A percentile compares a stretch with the other conserved stretches of the same genome.
Evolutionary conservation across 2,329 filamentous ascomycete species (phyloP).

Genomic region (Coleophoma eucalyptorum): DNA sequence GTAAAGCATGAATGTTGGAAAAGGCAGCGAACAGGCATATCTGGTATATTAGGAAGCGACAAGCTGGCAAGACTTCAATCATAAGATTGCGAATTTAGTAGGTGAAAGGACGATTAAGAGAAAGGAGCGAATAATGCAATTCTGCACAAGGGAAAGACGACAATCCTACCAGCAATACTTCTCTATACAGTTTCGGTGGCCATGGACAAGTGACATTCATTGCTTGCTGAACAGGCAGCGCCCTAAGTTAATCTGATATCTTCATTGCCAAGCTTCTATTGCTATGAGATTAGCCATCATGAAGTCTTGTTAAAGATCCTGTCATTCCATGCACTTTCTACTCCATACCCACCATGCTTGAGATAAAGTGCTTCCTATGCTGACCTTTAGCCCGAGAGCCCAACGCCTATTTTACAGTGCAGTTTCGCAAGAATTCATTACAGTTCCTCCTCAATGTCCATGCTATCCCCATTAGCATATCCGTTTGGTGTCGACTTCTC

Average conservation of each 20-base stretch:
- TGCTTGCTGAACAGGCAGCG: not conserved
- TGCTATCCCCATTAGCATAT: conserved; percentile 22
- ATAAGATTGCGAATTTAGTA: too few relatives aligned
- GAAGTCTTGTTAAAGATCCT: not conserved
- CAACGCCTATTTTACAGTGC: conserved; percentile 27
- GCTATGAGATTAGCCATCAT: not conserved
- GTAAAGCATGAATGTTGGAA: too few relatives aligned
- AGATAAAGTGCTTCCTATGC: not conserved
- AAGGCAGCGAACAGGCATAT: too few relatives aligned
- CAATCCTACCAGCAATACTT: not conserved
- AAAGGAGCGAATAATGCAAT: too few relatives aligned
- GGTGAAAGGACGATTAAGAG: too few relatives aligned
- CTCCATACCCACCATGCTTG: not conserved
- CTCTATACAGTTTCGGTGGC: not conserved
- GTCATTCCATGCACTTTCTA: not conserved
- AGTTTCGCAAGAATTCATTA: conserved; percentile 35
- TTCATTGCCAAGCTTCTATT: not conserved
- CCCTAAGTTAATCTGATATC: not conserved
- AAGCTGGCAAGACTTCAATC: too few relatives aligned
- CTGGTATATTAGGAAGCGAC: too few relatives aligned
- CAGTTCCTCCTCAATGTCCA: conserved; percentile 29
- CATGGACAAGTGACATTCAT: not conserved
- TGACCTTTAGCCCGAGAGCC: conserved; percentile 9
- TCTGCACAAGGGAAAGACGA: too few relatives aligned
- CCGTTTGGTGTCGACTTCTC: conserved; percentile 53